phyloP scores from a whole-genome alignment of 371 early-diverging fungal genomes.

The Rhizopus stolonifer region DNA sequence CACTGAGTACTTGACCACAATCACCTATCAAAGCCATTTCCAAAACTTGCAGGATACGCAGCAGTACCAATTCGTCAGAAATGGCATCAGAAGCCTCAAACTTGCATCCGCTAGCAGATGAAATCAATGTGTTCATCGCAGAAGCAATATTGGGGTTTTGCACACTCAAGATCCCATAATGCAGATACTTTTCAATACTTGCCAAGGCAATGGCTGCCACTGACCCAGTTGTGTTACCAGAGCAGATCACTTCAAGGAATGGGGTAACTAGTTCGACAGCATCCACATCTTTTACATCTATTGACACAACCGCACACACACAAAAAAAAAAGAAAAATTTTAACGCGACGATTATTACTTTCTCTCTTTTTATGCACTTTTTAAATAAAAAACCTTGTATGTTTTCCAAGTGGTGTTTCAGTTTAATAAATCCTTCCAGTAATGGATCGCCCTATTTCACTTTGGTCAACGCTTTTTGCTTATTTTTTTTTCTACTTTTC shows the following conservation, averaged over 20 bases:
- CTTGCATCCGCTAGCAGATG: constrained; percentile 90
- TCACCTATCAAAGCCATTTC: constrained; percentile 68
- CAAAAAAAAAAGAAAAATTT: no score
- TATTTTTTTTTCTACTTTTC: no score
- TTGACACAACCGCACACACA: not conserved
- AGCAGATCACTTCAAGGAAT: constrained; percentile 87
- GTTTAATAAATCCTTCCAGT: constrained; percentile 67
- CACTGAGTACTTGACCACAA: constrained; percentile 72
- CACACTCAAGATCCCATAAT: constrained; percentile 81
- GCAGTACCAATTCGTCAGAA: constrained; percentile 90
- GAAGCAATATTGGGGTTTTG: constrained; percentile 64
- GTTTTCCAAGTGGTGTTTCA: constrained; percentile 65
- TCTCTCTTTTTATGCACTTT: not conserved
- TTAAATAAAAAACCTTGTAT: constrained; percentile 45
- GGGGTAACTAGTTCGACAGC: constrained; percentile 80
- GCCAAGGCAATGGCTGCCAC: constrained; percentile 90
- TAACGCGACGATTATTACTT: not conserved
- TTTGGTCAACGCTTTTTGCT: not conserved
- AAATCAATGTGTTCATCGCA: constrained; percentile 73
- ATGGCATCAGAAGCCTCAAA: constrained; percentile 93
- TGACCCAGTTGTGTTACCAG: constrained; percentile 92
- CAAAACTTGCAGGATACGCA: constrained; percentile 84
- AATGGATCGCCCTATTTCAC: constrained; percentile 61
- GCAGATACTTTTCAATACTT: constrained; percentile 86
- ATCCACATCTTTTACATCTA: constrained; percentile 63